Evolutionary conservation across 1,284 basidiomycete genomes (phyloP).

Genomic region (Thecaphora thlaspeos): DNA sequence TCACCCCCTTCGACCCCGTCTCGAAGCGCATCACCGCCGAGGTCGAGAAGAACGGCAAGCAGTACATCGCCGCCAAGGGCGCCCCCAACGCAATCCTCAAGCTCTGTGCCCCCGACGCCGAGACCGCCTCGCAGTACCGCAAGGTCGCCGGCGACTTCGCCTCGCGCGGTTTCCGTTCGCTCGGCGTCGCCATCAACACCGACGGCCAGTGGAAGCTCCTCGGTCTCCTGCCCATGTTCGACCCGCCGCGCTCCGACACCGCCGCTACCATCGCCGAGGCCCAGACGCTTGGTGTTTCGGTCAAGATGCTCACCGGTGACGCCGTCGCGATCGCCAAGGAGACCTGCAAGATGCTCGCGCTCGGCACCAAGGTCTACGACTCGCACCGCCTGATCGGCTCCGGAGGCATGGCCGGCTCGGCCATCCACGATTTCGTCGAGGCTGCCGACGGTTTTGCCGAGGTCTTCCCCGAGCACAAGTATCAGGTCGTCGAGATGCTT

Average conservation of each 20-base stretch:
- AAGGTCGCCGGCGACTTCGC: slow-evolving; percentile 62
- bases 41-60: slow-evolving; percentile 63
- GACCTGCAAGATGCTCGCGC: slow-evolving; percentile 63
- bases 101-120: slow-evolving; percentile 60
- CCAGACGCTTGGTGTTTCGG: slow-evolving; percentile 62
- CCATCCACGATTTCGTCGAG: slow-evolving; percentile 64
- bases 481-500: slow-evolving; percentile 64
- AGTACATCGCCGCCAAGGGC: slow-evolving; percentile 64
- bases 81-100: slow-evolving; percentile 65
- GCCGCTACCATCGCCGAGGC: slow-evolving; percentile 64
- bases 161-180: slow-evolving; percentile 63
- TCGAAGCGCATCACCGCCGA: slow-evolving; percentile 66
- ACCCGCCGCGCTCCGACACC: slow-evolving; percentile 64
- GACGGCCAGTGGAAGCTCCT: slow-evolving; percentile 63
- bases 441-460: slow-evolving; percentile 66
- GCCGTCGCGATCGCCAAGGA: slow-evolving; percentile 66
- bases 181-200: slow-evolving; percentile 64
- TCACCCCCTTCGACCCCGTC: slow-evolving; percentile 65
- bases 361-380: slow-evolving; percentile 65
- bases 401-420: slow-evolving; percentile 62
- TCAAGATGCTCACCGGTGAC: slow-evolving; percentile 67
- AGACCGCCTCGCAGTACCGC: slow-evolving; percentile 60
- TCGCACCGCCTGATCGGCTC: slow-evolving; percentile 64
- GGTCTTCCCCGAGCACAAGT: slow-evolving; percentile 65
- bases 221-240: slow-evolving; percentile 62